Evolutionary conservation across 768 basidiomycete species (phyloP).

Genomic region (Serpula lacrymans): DNA sequence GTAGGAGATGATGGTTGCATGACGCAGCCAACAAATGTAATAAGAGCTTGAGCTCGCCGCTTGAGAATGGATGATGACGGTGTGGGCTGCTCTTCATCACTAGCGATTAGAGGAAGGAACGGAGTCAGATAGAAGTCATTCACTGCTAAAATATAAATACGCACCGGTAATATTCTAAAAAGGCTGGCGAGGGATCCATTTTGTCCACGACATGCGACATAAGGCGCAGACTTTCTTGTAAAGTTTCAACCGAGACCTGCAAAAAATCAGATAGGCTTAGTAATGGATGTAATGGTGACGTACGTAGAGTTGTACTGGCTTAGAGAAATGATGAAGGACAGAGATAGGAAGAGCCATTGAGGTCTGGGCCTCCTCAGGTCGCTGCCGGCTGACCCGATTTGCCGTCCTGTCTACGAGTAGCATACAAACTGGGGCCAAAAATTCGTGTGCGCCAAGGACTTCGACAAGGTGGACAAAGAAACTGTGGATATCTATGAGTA

Average conservation of each 20-base stretch:
- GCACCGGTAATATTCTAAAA: constrained; percentile 59
- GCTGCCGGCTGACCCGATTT: constrained; percentile 65
- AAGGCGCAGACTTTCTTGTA: constrained; percentile 65
- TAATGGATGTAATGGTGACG: constrained; percentile 15
- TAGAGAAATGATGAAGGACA: constrained; percentile 54
- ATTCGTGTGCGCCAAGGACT: constrained; percentile 75
- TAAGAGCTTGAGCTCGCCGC: constrained; percentile 64
- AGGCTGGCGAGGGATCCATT: constrained; percentile 35
- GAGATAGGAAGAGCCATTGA: constrained; percentile 66
- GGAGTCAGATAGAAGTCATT: neutral
- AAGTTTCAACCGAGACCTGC: constrained; percentile 60
- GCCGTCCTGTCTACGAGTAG: constrained; percentile 78
- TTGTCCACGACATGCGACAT: constrained; percentile 39
- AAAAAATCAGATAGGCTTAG: constrained; percentile 5
- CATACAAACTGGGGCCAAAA: constrained; percentile 80
- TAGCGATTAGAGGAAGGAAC: constrained; percentile 17
- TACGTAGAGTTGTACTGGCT: constrained; percentile 51
- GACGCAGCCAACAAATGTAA: constrained; percentile 59
- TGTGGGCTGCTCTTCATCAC: constrained; percentile 57
- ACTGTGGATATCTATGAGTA: constrained; percentile 33
- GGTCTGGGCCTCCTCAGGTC: constrained; percentile 51
- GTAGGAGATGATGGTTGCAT: constrained; percentile 33
- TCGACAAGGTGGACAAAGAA: constrained; percentile 89
- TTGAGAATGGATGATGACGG: constrained; percentile 43
- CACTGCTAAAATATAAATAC: constrained; percentile 13